phyloP scores from a whole-genome alignment of 2,329 filamentous ascomycete species.

The Geosmithia flava region DNA sequence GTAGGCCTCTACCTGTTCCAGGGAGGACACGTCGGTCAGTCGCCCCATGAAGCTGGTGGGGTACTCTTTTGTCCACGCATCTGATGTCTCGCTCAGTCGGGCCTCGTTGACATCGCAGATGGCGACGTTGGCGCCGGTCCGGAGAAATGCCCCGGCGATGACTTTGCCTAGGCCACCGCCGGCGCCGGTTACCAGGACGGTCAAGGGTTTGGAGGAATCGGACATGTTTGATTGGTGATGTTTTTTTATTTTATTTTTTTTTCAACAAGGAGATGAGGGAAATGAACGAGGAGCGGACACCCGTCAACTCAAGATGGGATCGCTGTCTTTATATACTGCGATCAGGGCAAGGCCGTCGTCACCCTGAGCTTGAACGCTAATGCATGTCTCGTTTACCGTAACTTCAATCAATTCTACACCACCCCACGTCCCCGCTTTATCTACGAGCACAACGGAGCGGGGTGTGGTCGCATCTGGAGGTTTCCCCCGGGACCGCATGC shows the following conservation, averaged over 20 bases:
- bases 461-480: too few relatives aligned
- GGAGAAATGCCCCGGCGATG: conserved; percentile 13
- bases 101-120: conserved; percentile 16
- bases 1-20: conserved; percentile 7
- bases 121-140: conserved; percentile 16
- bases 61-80: not conserved
- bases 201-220: conserved; percentile 3
- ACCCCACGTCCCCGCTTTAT: not conserved
- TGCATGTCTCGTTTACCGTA: not conserved
- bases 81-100: conserved; percentile 5
- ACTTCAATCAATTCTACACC: too few relatives aligned
- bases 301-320: too few relatives aligned
- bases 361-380: not conserved
- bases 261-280: not conserved
- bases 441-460: too few relatives aligned
- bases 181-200: conserved; percentile 11
- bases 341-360: too few relatives aligned
- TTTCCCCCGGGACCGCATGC: too few relatives aligned
- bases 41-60: too few relatives aligned
- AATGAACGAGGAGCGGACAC: not conserved
- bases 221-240: not conserved
- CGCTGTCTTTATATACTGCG: too few relatives aligned
- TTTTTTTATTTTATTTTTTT: not conserved
- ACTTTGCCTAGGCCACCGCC: conserved; percentile 7
- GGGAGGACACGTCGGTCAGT: not conserved